phyloP scores from a whole-genome alignment of 768 basidiomycete genomes.

The Termitomyces sp. region DNA sequence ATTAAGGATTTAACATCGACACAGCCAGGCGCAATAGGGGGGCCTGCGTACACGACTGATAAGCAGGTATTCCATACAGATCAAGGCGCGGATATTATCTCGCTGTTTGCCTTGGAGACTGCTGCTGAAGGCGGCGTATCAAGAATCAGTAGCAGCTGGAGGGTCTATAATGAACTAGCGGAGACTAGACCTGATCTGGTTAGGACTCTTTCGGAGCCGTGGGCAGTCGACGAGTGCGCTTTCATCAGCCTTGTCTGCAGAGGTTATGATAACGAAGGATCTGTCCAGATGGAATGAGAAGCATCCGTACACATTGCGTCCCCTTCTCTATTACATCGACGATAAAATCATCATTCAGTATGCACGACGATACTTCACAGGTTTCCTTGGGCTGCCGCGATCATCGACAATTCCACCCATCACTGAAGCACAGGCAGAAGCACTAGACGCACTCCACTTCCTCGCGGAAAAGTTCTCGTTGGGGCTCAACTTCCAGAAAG shows the following conservation, averaged over 20 bases:
- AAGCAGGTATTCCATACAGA: slow-evolving; percentile 22
- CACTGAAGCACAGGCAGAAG: slow-evolving; percentile 43
- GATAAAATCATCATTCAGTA: slow-evolving; percentile 39
- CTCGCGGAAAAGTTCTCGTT: slow-evolving; percentile 36
- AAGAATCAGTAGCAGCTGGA: slow-evolving; percentile 35
- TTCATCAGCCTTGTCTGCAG: not conserved
- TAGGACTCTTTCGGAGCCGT: slow-evolving; percentile 33
- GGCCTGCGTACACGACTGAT: slow-evolving; percentile 21
- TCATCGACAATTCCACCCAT: slow-evolving; percentile 38
- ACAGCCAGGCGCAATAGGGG: slow-evolving; percentile 13
- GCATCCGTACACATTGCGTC: slow-evolving; percentile 28
- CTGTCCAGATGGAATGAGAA: slow-evolving; percentile 26
- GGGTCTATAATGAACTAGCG: slow-evolving; percentile 43
- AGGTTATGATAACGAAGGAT: not conserved
- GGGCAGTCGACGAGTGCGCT: slow-evolving; percentile 34
- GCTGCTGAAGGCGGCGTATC: slow-evolving; percentile 41
- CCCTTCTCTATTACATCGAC: slow-evolving; percentile 34
- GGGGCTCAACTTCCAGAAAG: slow-evolving; percentile 40
- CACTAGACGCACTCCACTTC: slow-evolving; percentile 39
- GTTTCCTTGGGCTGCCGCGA: slow-evolving; percentile 22
- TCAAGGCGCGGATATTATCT: slow-evolving; percentile 13
- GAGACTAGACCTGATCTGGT: slow-evolving; percentile 38
- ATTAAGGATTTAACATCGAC: slow-evolving; percentile 18
- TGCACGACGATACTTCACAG: slow-evolving; percentile 38
- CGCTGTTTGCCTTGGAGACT: slow-evolving; percentile 34